Evolutionary conservation across 2,329 filamentous ascomycete species (phyloP).

Genomic region (Aspergillus bombycis): DNA sequence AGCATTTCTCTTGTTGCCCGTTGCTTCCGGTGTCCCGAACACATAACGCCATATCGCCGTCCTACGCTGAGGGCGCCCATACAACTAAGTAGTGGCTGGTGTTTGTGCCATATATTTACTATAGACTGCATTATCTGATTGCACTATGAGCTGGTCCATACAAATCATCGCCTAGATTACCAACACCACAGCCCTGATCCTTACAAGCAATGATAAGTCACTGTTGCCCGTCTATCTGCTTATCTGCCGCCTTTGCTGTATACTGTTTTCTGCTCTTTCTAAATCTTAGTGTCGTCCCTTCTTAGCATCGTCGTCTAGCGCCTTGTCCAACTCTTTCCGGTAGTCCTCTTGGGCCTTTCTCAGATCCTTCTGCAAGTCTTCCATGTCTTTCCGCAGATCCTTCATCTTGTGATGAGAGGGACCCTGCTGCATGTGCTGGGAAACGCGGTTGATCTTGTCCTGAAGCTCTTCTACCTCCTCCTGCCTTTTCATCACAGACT

Average conservation of each 20-base stretch:
- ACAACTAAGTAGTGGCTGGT: too few relatives aligned
- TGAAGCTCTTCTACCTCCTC: background rate
- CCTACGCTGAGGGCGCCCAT: too few relatives aligned
- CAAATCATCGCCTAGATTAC: background rate
- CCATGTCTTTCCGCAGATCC: background rate
- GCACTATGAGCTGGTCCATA: too few relatives aligned
- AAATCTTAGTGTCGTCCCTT: background rate
- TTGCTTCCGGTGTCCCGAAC: too few relatives aligned
- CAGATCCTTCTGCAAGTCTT: background rate
- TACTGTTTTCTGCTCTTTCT: too few relatives aligned
- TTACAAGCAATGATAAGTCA: background rate
- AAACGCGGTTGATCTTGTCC: background rate
- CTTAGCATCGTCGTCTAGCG: background rate
- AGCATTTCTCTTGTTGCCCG: too few relatives aligned
- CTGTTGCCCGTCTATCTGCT: background rate
- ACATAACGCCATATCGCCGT: too few relatives aligned
- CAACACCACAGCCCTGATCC: background rate
- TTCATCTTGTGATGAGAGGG: background rate
- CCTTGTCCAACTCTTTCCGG: background rate
- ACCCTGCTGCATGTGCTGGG: background rate
- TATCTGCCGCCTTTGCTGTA: too few relatives aligned
- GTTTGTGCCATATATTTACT: too few relatives aligned
- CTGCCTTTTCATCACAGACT: background rate
- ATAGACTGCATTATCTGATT: too few relatives aligned
- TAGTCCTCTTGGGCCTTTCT: background rate